Evolutionary conservation across 2,329 filamentous ascomycete genomes (phyloP).

Genomic region (Pseudophaeomoniella oleicola): DNA sequence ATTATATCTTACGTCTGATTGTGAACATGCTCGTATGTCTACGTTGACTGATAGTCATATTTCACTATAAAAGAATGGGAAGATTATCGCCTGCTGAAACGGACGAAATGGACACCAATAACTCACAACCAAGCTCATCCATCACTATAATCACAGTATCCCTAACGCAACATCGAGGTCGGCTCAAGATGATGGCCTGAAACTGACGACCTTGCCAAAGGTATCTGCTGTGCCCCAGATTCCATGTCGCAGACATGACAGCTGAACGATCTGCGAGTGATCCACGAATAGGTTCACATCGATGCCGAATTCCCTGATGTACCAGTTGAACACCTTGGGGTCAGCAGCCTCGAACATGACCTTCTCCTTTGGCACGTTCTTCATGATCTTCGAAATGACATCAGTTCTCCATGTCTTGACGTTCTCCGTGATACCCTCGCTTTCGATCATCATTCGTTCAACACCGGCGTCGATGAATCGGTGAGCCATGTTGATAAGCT

Average conservation of each 20-base stretch:
- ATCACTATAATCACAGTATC: background rate
- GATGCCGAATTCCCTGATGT: constrained; percentile 40
- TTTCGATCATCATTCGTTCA: constrained; percentile 43
- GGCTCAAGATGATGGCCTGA: constrained; percentile 2
- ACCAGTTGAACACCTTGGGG: constrained; percentile 42
- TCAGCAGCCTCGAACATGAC: constrained; percentile 47
- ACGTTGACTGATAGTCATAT: background rate
- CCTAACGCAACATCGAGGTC: too few species aligned
- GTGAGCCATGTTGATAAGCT: constrained; percentile 33
- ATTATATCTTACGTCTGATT: too few species aligned
- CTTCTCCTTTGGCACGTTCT: constrained; percentile 34
- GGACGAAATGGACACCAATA: background rate
- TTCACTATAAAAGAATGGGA: too few species aligned
- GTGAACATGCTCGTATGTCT: too few species aligned
- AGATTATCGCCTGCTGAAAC: background rate
- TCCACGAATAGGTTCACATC: constrained; percentile 45
- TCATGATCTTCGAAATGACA: constrained; percentile 37
- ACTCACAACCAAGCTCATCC: background rate
- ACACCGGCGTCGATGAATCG: constrained; percentile 37
- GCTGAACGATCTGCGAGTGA: constrained; percentile 42
- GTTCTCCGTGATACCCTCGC: constrained; percentile 45
- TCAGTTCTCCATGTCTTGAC: constrained; percentile 40
- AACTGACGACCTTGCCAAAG: constrained; percentile 36
- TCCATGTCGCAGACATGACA: constrained; percentile 34
- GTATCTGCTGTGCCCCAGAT: constrained; percentile 44